Conservation (phyloP, 2,329 filamentous ascomycete species). For the Byssochlamys sp. region DNA sequence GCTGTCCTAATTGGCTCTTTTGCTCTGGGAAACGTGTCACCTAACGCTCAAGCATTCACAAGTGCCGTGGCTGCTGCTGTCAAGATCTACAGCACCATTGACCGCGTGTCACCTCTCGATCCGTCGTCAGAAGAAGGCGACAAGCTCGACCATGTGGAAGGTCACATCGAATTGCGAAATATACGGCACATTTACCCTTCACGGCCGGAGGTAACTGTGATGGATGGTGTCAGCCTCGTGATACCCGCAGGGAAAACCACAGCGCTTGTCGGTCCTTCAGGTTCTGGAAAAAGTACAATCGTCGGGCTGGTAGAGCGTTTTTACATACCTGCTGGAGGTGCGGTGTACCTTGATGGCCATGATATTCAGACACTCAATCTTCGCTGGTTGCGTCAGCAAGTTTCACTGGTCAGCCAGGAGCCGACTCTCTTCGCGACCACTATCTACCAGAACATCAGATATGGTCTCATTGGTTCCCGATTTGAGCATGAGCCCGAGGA, state of each 20-base stretch:
- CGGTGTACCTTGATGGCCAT: constrained; percentile 70
- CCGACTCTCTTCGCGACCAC: constrained; percentile 82
- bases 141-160: constrained; percentile 62
- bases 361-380: constrained; percentile 76
- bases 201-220: constrained; percentile 77
- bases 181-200: constrained; percentile 93
- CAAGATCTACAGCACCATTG: constrained; percentile 92
- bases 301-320: constrained; percentile 89
- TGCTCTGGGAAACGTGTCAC: constrained; percentile 75
- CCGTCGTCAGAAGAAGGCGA: constrained; percentile 61
- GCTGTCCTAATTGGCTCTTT: constrained; percentile 89
- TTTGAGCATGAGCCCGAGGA: constrained; percentile 61
- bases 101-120: constrained; percentile 75
- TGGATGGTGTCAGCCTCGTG: constrained; percentile 68
- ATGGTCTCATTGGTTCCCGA: constrained; percentile 77
- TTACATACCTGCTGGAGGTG: constrained; percentile 76
- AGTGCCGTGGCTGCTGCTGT: constrained; percentile 71
- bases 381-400: constrained; percentile 82
- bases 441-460: constrained; percentile 80
- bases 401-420: constrained; percentile 86
- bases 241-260: constrained; percentile 87
- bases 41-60: constrained; percentile 77
- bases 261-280: constrained; percentile 85
- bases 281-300: constrained; percentile 89
- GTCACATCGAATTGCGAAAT: constrained; percentile 68